Conservation (phyloP, 106 monocot genomes). For the Dendrobium officinale region DNA sequence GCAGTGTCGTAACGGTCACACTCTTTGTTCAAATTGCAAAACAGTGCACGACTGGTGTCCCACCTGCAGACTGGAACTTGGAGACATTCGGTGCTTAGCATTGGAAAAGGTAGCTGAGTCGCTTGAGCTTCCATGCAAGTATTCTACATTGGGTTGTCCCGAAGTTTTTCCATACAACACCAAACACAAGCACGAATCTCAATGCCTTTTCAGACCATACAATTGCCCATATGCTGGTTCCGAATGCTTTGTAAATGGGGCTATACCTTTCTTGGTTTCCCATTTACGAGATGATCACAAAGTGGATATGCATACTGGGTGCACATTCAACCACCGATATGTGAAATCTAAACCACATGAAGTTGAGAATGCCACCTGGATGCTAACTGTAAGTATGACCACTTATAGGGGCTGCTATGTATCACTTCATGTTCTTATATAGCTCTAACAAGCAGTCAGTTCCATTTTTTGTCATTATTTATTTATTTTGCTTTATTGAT, state of each 20-base stretch:
- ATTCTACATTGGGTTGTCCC: conserved; percentile 61
- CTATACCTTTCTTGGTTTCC: conserved; percentile 64
- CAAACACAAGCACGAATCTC: conserved; percentile 75
- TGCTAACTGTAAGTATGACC: conserved; percentile 66
- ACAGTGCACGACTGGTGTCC: conserved; percentile 73
- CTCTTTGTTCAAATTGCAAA: conserved; percentile 87
- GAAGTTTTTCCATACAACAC: conserved; percentile 81
- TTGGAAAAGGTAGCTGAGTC: conserved; percentile 92
- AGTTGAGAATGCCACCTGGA: conserved; percentile 95
- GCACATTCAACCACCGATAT: conserved; percentile 90
- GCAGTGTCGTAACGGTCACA: conserved; percentile 92
- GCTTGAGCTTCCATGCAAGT: conserved; percentile 85
- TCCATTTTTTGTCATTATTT: background rate
- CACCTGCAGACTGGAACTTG: conserved; percentile 83
- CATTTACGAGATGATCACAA: conserved; percentile 87
- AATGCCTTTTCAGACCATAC: conserved; percentile 76
- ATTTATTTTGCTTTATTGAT: background rate
- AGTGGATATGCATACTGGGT: conserved; percentile 87
- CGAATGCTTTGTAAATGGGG: conserved; percentile 67
- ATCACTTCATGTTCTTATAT: no score
- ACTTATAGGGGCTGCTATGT: background rate
- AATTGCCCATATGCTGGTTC: conserved; percentile 92
- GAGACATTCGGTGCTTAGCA: conserved; percentile 84
- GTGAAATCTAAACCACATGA: conserved; percentile 79
- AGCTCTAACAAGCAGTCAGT: background rate